Conservation (phyloP, 2,329 filamentous ascomycete species). For the Penicillium occitanis region DNA sequence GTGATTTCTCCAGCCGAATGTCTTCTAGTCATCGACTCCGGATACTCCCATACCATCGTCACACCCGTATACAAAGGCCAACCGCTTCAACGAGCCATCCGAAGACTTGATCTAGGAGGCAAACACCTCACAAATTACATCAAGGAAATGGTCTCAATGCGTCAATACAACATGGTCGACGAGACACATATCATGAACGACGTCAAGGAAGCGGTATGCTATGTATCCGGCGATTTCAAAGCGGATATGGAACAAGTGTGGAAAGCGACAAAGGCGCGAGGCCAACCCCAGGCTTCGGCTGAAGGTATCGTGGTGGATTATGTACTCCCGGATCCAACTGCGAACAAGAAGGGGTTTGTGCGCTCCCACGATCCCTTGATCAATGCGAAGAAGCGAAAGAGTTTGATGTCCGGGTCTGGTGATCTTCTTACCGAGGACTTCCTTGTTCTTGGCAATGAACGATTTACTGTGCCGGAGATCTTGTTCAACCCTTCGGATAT, state of each 20-base stretch:
- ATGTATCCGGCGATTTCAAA: constrained; percentile 74
- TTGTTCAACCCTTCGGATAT: constrained; percentile 85
- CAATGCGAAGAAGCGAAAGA: constrained; percentile 54
- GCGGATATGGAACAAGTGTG: constrained; percentile 77
- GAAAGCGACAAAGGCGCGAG: constrained; percentile 65
- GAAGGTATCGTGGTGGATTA: constrained; percentile 77
- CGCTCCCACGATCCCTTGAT: constrained; percentile 72
- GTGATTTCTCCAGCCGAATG: constrained; percentile 66
- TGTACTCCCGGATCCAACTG: constrained; percentile 78
- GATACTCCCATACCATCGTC: constrained; percentile 89
- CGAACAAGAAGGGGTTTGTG: constrained; percentile 64
- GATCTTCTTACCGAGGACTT: constrained; percentile 67
- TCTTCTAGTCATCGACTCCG: constrained; percentile 84
- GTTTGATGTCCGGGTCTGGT: constrained; percentile 49
- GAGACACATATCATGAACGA: constrained; percentile 93
- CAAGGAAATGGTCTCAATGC: constrained; percentile 81
- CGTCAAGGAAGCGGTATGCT: constrained; percentile 89
- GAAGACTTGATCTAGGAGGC: constrained; percentile 85
- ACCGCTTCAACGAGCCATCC: constrained; percentile 75
- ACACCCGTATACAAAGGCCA: constrained; percentile 80
- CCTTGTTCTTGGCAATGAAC: constrained; percentile 84
- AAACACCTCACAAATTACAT: constrained; percentile 93
- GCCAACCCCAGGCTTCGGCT: constrained; percentile 27
- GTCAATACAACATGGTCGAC: constrained; percentile 94
- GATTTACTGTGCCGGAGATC: constrained; percentile 85